phyloP scores from a whole-genome alignment of 2,329 filamentous ascomycete species.

The Aspergillus glaucus region DNA sequence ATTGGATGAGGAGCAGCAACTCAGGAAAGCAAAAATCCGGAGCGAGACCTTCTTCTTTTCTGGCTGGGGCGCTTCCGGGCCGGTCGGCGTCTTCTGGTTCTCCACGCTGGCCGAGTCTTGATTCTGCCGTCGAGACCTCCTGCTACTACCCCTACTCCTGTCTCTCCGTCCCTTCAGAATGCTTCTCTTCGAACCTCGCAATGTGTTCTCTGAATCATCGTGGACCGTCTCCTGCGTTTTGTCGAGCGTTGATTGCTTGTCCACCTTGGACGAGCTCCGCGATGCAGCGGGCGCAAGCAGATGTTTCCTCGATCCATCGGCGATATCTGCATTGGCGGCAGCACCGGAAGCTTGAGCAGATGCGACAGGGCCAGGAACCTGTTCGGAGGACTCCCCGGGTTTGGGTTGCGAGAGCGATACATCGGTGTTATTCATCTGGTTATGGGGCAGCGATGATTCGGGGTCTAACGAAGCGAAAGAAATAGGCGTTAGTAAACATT shows the following conservation, averaged over 20 bases:
- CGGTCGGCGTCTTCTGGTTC: slow-evolving; percentile 25
- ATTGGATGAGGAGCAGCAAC: slow-evolving; percentile 43
- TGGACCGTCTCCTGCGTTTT: slow-evolving; percentile 26
- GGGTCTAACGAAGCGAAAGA: slow-evolving; percentile 15
- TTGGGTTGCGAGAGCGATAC: slow-evolving; percentile 16
- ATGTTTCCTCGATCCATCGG: slow-evolving; percentile 30
- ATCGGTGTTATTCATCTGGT: slow-evolving; percentile 15
- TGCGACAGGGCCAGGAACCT: slow-evolving; percentile 7
- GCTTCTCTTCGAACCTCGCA: slow-evolving; percentile 60
- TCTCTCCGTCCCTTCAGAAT: slow-evolving; percentile 58
- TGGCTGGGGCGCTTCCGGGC: slow-evolving; percentile 27
- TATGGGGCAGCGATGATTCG: slow-evolving; percentile 17
- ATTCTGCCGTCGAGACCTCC: slow-evolving; percentile 33
- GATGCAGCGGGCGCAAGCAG: slow-evolving; percentile 33
- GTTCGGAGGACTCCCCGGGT: slow-evolving; percentile 9
- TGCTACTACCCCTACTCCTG: slow-evolving; percentile 60
- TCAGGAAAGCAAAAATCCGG: slow-evolving; percentile 41
- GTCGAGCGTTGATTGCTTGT: slow-evolving; percentile 29
- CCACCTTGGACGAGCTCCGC: slow-evolving; percentile 33
- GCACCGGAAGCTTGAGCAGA: slow-evolving; percentile 11
- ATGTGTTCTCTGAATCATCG: slow-evolving; percentile 50
- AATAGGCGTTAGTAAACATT: slow-evolving; percentile 1
- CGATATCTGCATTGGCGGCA: slow-evolving; percentile 8
- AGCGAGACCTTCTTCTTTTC: slow-evolving; percentile 37
- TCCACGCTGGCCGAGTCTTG: slow-evolving; percentile 27